Evolutionary conservation across 2,329 filamentous ascomycete species (phyloP).

Genomic region (Alternaria sp.): DNA sequence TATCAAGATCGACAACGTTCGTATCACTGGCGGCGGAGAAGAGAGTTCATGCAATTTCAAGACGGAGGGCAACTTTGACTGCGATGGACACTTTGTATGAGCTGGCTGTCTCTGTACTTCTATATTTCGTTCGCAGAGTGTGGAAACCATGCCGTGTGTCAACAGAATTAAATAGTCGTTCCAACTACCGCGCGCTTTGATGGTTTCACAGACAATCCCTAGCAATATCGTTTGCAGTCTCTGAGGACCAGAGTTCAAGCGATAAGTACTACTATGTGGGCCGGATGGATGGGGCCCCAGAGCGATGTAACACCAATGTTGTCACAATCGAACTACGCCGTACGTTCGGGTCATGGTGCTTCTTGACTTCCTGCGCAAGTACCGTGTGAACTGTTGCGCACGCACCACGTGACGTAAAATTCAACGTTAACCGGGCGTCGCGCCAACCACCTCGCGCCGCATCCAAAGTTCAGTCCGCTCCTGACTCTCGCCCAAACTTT

Average conservation of each 20-base stretch:
- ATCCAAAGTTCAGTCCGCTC: background rate
- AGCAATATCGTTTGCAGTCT: background rate
- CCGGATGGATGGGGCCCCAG: background rate
- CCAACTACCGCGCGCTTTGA: background rate
- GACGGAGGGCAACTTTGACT: constrained; percentile 35
- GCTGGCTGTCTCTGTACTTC: background rate
- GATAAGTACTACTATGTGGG: background rate
- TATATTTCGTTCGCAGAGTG: background rate
- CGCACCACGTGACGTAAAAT: background rate
- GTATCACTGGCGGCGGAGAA: constrained; percentile 46
- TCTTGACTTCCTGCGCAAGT: background rate
- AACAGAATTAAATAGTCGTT: background rate
- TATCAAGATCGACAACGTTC: constrained; percentile 59
- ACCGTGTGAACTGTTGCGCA: background rate
- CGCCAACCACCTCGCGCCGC: background rate
- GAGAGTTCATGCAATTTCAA: constrained; percentile 35
- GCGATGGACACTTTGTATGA: constrained; percentile 23
- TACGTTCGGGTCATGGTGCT: background rate
- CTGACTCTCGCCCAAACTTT: background rate
- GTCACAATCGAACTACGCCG: background rate
- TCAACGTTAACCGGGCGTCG: background rate
- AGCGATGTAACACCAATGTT: background rate
- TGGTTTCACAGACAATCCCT: background rate
- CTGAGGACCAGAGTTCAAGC: background rate
- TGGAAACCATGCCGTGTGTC: background rate